phyloP scores from a whole-genome alignment of 306 rosid species.

The Fragaria ananassa region DNA sequence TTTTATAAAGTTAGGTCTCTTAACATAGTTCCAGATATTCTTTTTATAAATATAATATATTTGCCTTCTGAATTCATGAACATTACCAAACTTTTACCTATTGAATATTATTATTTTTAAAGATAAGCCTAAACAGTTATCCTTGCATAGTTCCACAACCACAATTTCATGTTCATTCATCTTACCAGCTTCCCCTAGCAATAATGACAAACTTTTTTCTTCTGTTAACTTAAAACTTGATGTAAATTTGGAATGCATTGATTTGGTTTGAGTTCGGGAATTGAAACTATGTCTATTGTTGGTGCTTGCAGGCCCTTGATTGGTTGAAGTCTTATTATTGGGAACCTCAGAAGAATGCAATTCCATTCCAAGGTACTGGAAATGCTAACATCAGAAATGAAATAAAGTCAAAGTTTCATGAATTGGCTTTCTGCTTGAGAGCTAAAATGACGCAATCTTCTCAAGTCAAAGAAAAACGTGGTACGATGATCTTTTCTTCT shows the following conservation, averaged over 20 bases:
- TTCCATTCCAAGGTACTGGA: slow-evolving; percentile 73
- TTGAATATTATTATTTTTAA: not conserved
- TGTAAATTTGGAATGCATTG: not conserved
- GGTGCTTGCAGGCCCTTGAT: slow-evolving; percentile 72
- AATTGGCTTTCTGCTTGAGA: slow-evolving; percentile 53
- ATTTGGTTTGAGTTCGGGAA: not conserved
- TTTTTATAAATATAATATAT: not conserved
- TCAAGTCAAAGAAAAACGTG: slow-evolving; percentile 54
- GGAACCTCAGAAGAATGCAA: slow-evolving; percentile 84
- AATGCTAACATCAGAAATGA: slow-evolving; percentile 44
- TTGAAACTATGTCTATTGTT: slow-evolving; percentile 4
- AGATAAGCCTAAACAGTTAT: not conserved
- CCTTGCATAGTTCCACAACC: not conserved
- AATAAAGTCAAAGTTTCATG: slow-evolving; percentile 58
- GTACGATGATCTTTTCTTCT: slow-evolving; percentile 29
- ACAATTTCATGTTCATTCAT: slow-evolving; percentile 3
- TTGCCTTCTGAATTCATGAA: not conserved
- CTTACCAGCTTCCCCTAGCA: not conserved
- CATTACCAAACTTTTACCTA: not conserved
- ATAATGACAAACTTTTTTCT: not conserved
- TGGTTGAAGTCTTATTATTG: slow-evolving; percentile 91
- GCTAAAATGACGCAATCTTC: slow-evolving; percentile 39
- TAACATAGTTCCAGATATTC: no score
- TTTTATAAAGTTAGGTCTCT: no score
- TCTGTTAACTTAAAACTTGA: not conserved